Base-by-base conservation (phyloP, 2,329 filamentous ascomycete species). In the Huntiella bhutanensis region DNA sequence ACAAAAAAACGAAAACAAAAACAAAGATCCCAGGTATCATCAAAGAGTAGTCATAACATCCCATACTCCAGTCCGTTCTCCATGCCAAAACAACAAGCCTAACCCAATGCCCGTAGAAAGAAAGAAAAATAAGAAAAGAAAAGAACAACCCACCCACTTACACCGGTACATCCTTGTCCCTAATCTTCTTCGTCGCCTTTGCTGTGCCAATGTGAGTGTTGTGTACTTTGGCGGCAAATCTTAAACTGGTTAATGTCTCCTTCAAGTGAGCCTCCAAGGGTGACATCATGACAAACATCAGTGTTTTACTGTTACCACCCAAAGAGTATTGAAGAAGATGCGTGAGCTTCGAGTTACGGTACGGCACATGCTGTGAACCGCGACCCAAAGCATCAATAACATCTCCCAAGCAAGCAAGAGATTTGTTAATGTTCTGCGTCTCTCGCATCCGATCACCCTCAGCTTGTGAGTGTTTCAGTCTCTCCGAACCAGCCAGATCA, bases 281-380 rank as follows among this genome's bases (percentile, higher is more conserved):
- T 54, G 82, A 91, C 48, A 94, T 82, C 87, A 96, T 96, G 59
- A 96, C 85, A 60, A 98, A 94, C 91, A 98, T 98, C 55, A 98
- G 78, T 1, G 91, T 98, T 65, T 95, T 93, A 54, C 82, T 91
- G 61, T 94, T 95, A 12, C 91, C 91, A 3, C 91, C 88, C 5
- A 98, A 68, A 3, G 85, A 94, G 58, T 91, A 92, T 73, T 96
- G 85, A 34, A 98, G 71, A 41, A 98, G 71, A 58, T 95, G 93
- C 6, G 91, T 98, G 53, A 98, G 71, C 73, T 95, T 96, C 54
- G 84, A 94, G 64, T 96, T 96, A 46, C 91, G 71, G 64, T 96
- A 98, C 1, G 91, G 91, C 39, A 98, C 75, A 57, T 95, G 88
- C 4, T 72, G 73, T 47, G 80, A 83, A 32, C 84, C 83, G 52